These are phyloP conservation scores for Colletotrichum camelliae DNA, from an alignment of 2,329 filamentous ascomycete genomes.

Conservation along the genomic window DNA sequence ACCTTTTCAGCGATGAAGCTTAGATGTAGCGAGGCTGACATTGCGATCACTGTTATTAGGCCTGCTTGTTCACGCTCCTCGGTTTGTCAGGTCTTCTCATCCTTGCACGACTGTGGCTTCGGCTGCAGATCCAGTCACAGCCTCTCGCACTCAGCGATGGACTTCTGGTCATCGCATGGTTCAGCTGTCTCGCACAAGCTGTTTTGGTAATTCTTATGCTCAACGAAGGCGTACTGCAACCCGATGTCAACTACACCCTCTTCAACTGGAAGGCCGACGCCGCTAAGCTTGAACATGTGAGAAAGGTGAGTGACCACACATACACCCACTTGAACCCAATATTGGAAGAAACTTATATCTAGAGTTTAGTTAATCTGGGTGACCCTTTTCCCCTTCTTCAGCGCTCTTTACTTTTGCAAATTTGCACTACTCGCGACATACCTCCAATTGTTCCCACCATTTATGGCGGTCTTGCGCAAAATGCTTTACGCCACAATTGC, in stretches of 20 bases:
- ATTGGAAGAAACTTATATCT: background rate
- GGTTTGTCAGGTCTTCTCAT: background rate
- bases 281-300: background rate
- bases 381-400: background rate
- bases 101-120: background rate
- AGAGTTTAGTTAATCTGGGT: background rate
- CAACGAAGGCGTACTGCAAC: background rate
- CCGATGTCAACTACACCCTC: background rate
- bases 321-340: background rate
- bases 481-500: background rate
- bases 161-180: background rate
- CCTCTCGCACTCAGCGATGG: background rate
- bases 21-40: background rate
- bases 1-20: background rate
- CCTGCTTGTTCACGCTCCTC: background rate
- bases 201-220: background rate
- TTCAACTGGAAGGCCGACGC: background rate
- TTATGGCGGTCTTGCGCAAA: background rate
- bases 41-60: background rate
- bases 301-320: background rate
- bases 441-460: background rate
- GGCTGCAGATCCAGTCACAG: background rate
- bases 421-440: background rate
- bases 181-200: background rate
- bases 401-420: background rate